Evolutionary conservation across 768 basidiomycete species (phyloP), one percentile per base, ranked within the genome.

Genomic region (Termitomyces sp.): DNA sequence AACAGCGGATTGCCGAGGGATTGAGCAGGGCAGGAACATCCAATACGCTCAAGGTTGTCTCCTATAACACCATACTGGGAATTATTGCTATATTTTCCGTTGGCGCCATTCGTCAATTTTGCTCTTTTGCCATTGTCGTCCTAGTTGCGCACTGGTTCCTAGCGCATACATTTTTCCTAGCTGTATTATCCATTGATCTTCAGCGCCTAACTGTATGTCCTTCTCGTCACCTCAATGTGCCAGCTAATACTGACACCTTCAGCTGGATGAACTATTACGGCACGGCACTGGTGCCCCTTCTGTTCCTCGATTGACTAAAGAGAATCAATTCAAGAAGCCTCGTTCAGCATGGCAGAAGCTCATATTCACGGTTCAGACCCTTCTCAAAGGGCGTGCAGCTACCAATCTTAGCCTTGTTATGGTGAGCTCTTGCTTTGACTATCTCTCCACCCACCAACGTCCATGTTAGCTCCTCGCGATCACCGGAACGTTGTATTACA

Each of bases 111-210:
- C 84, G 90, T 38, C 93, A 98, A 65, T 96, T 98, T 67, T 96
- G 95, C 70, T 80, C 86, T 3, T 98, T 98, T 68, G 93, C 94
- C 0, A 87, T 94, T 43, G 93, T 98, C 23, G 93, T 98, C 11
- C 80, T 98, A 21, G 89, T 98, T 31, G 95, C 94, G 16, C 95
- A 98, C 69, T 98, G 94, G 94, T 96, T 95, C 75, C 80, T 98
- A 59, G 89, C 96, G 16, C 92, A 97, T 66, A 97, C 94, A 0
- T 96, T 98, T 74, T 98, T 96, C 73, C 78, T 95, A 61, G 90
- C 95, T 7, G 94, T 97, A 27, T 75, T 99, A 23, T 94, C 93
- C 0, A 97, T 99, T 63, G 96, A 99, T 75, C 86, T 98, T 45
- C 95, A 97, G 63, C 85, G 96, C 45, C 73, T 99, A 25, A 96